A percentile compares a stretch with the other conserved stretches of the same genome.
Evolutionary conservation across 2,329 filamentous ascomycete genomes (phyloP).

Genomic region (Aspergillus neoniger): DNA sequence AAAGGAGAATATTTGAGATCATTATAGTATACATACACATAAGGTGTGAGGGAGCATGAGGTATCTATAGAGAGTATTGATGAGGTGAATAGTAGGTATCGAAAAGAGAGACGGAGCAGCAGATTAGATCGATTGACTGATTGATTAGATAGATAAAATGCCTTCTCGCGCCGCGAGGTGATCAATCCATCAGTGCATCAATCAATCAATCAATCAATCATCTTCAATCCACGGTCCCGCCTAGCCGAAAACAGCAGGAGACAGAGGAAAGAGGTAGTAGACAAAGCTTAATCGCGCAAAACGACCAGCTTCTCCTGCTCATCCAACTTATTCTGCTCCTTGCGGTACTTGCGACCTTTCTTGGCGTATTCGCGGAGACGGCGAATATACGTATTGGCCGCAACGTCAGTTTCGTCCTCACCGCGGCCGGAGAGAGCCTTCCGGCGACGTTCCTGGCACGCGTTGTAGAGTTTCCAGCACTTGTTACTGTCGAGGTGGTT

Average conservation of each 20-base stretch:
- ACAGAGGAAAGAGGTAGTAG: background rate
- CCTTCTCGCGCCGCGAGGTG: background rate
- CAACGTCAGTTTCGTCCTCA: slow-evolving; percentile 46
- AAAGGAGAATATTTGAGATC: background rate
- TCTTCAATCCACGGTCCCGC: background rate
- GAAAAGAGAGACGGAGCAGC: background rate
- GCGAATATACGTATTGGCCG: slow-evolving; percentile 48
- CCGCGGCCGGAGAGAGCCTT: slow-evolving; percentile 42
- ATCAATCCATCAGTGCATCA: background rate
- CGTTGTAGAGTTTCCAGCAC: slow-evolving; percentile 57
- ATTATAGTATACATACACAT: background rate
- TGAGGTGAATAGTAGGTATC: background rate
- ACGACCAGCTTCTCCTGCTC: slow-evolving; percentile 43
- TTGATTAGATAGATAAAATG: background rate
- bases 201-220: background rate
- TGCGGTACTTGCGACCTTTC: slow-evolving; percentile 62
- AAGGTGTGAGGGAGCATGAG: background rate
- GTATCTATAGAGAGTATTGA: background rate
- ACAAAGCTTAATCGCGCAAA: slow-evolving; percentile 17
- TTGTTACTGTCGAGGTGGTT: slow-evolving; percentile 57
- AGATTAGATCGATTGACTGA: background rate
- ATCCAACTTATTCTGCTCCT: slow-evolving; percentile 56
- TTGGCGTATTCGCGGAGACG: slow-evolving; percentile 48
- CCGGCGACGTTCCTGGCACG: slow-evolving; percentile 59
- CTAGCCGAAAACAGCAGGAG: background rate